phyloP scores from a whole-genome alignment of 2,329 filamentous ascomycete species.

The Seiridium cupressi region DNA sequence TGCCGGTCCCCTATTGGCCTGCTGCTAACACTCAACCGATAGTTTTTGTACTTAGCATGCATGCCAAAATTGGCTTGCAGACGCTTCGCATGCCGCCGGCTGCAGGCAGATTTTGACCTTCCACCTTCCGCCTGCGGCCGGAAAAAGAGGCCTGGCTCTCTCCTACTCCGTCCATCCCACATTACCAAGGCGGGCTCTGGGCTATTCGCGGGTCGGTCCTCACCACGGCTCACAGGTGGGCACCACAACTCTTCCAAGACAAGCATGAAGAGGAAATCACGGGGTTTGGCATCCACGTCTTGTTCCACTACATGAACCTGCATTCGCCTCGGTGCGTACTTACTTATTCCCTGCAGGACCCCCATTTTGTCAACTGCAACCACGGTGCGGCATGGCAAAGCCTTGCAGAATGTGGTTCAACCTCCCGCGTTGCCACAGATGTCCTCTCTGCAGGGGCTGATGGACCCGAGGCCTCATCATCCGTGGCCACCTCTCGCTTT shows the following conservation, averaged over 20 bases:
- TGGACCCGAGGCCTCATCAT: not conserved
- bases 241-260: conserved; percentile 22
- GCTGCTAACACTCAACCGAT: not conserved
- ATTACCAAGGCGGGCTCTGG: conserved; percentile 12
- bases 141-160: conserved; percentile 10
- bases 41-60: conserved; percentile 7
- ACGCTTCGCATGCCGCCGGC: conserved; percentile 21
- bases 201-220: conserved; percentile 27
- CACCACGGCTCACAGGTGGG: conserved; percentile 16
- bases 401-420: not conserved
- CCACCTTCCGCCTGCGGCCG: conserved; percentile 28
- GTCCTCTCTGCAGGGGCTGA: conserved; percentile 10
- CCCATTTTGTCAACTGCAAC: not conserved
- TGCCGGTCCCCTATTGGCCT: conserved; percentile 2
- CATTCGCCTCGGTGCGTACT: not conserved
- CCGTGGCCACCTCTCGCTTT: not conserved
- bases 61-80: not conserved
- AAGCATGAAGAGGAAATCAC: conserved; percentile 29
- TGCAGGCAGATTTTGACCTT: conserved; percentile 25
- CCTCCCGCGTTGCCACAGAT: conserved; percentile 2
- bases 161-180: not conserved
- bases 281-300: conserved; percentile 18
- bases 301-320: not conserved
- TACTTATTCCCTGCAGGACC: conserved; percentile 1
- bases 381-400: conserved; percentile 15